Percentiles rank a stretch among this genome's conserved stretches.
These are phyloP conservation scores for Elsinoe batatas DNA, from an alignment of 2,329 filamentous ascomycete genomes.

Conservation along the genomic window DNA sequence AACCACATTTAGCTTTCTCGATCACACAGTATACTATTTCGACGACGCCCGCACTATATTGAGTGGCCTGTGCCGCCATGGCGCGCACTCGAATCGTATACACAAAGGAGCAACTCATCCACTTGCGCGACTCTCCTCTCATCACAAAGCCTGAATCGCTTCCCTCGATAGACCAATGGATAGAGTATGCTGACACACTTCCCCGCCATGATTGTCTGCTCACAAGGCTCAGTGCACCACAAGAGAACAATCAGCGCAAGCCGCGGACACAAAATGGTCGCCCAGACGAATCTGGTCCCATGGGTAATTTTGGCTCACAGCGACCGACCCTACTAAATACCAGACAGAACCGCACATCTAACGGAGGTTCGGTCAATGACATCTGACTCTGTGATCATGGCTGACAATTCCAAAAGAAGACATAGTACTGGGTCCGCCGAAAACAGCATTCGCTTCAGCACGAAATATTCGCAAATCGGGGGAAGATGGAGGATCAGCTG, in stretches of 20 bases:
- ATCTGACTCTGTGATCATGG: slow-evolving; percentile 15
- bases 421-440: slow-evolving; percentile 75
- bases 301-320: slow-evolving; percentile 29
- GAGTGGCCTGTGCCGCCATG: slow-evolving; percentile 18
- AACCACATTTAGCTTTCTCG: no score
- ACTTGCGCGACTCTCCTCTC: slow-evolving; percentile 70
- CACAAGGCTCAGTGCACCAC: slow-evolving; percentile 13
- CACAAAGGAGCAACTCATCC: slow-evolving; percentile 63
- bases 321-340: slow-evolving; percentile 24
- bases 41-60: no score
- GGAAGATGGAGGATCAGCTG: slow-evolving; percentile 24
- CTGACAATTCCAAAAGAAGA: slow-evolving; percentile 55
- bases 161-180: slow-evolving; percentile 86
- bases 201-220: neutral
- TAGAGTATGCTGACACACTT: slow-evolving; percentile 55
- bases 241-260: slow-evolving; percentile 16
- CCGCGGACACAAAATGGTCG: slow-evolving; percentile 14
- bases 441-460: slow-evolving; percentile 72
- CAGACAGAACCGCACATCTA: slow-evolving; percentile 16
- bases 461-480: slow-evolving; percentile 39
- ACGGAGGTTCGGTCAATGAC: slow-evolving; percentile 5
- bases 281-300: slow-evolving; percentile 23
- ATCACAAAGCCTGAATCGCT: slow-evolving; percentile 69
- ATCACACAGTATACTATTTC: no score
- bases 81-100: slow-evolving; percentile 48